These are phyloP conservation scores for Syzygium malaccense DNA, from an alignment of 441 rosid genomes.

Conservation along the genomic window DNA sequence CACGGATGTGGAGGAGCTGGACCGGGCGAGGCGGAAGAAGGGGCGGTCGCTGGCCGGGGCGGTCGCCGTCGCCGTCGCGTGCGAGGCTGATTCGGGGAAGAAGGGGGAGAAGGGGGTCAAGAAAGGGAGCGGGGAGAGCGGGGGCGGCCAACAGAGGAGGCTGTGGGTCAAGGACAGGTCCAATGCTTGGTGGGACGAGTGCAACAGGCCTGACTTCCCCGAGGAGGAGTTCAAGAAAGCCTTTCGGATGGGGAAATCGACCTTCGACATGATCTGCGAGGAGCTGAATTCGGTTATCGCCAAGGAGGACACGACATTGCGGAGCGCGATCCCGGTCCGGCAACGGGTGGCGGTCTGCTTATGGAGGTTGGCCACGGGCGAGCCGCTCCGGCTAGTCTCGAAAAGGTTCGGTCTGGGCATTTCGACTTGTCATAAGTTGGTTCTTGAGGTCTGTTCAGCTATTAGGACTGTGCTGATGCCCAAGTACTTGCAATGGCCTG, in stretches of 20 bases:
- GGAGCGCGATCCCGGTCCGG: constrained; percentile 71
- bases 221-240: constrained; percentile 61
- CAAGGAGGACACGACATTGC: constrained; percentile 64
- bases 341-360: constrained; percentile 77
- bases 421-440: constrained; percentile 68
- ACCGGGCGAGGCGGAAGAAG: constrained; percentile 29
- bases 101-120: constrained; percentile 12
- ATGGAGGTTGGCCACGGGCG: constrained; percentile 75
- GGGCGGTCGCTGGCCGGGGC: constrained; percentile 32
- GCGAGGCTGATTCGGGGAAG: not conserved
- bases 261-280: constrained; percentile 61
- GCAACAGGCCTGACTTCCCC: constrained; percentile 53
- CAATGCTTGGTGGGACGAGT: constrained; percentile 80
- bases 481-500: constrained; percentile 66
- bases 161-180: constrained; percentile 76
- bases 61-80: constrained; percentile 22
- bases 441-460: constrained; percentile 67
- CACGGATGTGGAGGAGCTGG: constrained; percentile 36
- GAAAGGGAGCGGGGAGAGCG: constrained; percentile 15
- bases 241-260: constrained; percentile 59
- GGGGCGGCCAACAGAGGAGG: constrained; percentile 50
- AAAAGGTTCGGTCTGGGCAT: constrained; percentile 74
- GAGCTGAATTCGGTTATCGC: constrained; percentile 62
- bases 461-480: constrained; percentile 63
- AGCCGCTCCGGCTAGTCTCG: constrained; percentile 67